Evolutionary conservation across 805 yeast species (phyloP), one percentile per base, ranked within the genome.

Genomic region (Candida nemodendra): DNA sequence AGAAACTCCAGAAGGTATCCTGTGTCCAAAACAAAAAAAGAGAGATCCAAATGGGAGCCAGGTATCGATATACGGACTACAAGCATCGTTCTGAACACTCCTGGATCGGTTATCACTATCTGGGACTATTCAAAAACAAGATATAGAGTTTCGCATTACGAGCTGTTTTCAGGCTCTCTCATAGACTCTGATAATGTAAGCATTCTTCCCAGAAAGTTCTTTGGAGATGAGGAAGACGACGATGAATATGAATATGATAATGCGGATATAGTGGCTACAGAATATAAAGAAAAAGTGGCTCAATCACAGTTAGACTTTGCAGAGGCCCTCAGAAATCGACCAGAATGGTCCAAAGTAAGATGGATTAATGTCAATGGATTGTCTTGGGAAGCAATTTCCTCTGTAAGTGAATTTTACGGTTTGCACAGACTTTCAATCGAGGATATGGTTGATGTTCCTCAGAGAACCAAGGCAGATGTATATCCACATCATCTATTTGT

Each of bases 401-500:
- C 68, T 0, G 62, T 78, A 27, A 70, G 74, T 2, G 57, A 65
- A 28, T 56, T 59, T 33, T 78, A 67, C 51, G 54, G 64, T 14
- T 55, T 78, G 15, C 84, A 78, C 51, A 67, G 78, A 17, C 59
- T 78, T 31, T 76, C 82, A 0, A 62, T 78, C 30, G 84, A 78
- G 51, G 83, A 78, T 51, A 70, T 78, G 78, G 71, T 78, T 30
- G 83, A 78, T 54, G 67, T 76, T 18, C 82, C 83, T 4, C 81
- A 76, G 41, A 59, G 84, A 18, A 76, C 83, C 0, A 78, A 78
- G 46, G 65, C 69, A 29, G 83, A 78, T 45, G 57, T 69, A n/a
- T 78, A 74, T 43, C 66, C 71, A 3, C 60, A 57, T 22, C 79
- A 73, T 45, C 43, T 73, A n/a, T 78, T 77, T 55, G 71, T 76